Percentiles rank a stretch among this genome's conserved stretches.
phyloP scores from a whole-genome alignment of 2,329 filamentous ascomycete genomes.

The Penicillium frequentans region DNA sequence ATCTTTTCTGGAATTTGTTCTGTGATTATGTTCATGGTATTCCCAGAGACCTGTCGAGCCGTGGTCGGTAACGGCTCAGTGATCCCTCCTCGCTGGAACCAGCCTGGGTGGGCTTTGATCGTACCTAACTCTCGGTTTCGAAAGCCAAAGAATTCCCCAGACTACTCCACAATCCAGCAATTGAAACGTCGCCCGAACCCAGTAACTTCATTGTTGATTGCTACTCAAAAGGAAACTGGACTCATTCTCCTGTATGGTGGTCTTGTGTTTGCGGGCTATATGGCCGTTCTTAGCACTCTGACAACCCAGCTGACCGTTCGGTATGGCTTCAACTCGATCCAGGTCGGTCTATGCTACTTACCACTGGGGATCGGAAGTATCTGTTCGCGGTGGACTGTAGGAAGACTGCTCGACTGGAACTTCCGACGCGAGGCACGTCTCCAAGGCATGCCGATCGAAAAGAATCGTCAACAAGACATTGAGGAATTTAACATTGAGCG shows the following conservation, averaged over 20 bases:
- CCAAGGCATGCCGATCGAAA: constrained; percentile 45
- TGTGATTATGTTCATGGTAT: constrained; percentile 55
- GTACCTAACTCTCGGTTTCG: background rate
- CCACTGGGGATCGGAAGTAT: constrained; percentile 21
- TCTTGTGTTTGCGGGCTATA: constrained; percentile 47
- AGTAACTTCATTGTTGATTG: constrained; percentile 28
- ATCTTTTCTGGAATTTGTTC: constrained; percentile 50
- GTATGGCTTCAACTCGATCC: constrained; percentile 23
- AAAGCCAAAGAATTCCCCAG: background rate
- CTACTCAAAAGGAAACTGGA: constrained; percentile 33
- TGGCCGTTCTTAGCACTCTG: constrained; percentile 44
- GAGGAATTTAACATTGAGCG: constrained; percentile 52
- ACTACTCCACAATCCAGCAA: constrained; percentile 12
- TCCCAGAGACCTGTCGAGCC: constrained; percentile 52
- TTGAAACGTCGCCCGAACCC: constrained; percentile 18
- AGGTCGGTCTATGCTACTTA: constrained; percentile 25
- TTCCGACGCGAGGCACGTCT: constrained; percentile 61
- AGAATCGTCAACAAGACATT: constrained; percentile 53
- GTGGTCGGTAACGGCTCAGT: constrained; percentile 38
- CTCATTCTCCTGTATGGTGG: constrained; percentile 36
- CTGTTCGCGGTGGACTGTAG: constrained; percentile 29
- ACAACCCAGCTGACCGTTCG: constrained; percentile 42
- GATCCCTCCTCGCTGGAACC: constrained; percentile 25
- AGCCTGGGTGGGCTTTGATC: constrained; percentile 12
- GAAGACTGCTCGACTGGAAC: constrained; percentile 65